Conservation (phyloP, 164 flowering plant genomes). For the Piper betle region DNA sequence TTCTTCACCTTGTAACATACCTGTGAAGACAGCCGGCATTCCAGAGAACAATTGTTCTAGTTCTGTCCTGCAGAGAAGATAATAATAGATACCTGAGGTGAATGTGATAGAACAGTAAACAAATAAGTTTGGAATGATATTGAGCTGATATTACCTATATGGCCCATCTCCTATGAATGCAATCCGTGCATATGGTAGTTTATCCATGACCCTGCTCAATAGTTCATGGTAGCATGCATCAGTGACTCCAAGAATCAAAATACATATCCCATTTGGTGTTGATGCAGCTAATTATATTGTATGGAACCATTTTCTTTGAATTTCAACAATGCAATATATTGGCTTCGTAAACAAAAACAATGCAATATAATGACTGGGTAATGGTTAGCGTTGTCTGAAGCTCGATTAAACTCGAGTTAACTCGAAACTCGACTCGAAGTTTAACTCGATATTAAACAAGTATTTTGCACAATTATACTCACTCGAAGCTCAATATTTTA, state of each 20-base stretch:
- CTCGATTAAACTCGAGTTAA: too few species aligned
- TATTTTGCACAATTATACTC: too few species aligned
- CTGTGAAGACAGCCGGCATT: conserved; percentile 96
- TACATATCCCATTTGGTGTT: not conserved
- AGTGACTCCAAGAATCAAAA: not conserved
- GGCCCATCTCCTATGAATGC: conserved; percentile 99
- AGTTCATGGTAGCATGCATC: conserved; percentile 9
- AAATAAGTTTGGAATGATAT: not conserved
- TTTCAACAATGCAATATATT: not conserved
- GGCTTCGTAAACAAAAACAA: too few species aligned
- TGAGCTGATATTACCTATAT: conserved; percentile 41
- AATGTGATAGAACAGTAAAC: not conserved
- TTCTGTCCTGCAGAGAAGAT: conserved; percentile 45
- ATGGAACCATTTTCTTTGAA: not conserved
- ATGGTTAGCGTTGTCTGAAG: too few species aligned
- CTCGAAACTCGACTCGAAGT: too few species aligned
- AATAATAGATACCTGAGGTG: not conserved
- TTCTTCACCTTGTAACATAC: conserved; percentile 85
- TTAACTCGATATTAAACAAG: too few species aligned
- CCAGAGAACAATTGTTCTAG: conserved; percentile 71
- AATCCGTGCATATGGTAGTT: conserved; percentile 75
- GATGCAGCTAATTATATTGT: not conserved
- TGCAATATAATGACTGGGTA: too few species aligned
- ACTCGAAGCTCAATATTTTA: too few species aligned
- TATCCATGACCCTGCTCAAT: conserved; percentile 76